Percentiles rank a stretch among this genome's conserved stretches.
These are phyloP conservation scores for Prunus mongolica DNA, from an alignment of 306 rosid species.

Conservation along the genomic window DNA sequence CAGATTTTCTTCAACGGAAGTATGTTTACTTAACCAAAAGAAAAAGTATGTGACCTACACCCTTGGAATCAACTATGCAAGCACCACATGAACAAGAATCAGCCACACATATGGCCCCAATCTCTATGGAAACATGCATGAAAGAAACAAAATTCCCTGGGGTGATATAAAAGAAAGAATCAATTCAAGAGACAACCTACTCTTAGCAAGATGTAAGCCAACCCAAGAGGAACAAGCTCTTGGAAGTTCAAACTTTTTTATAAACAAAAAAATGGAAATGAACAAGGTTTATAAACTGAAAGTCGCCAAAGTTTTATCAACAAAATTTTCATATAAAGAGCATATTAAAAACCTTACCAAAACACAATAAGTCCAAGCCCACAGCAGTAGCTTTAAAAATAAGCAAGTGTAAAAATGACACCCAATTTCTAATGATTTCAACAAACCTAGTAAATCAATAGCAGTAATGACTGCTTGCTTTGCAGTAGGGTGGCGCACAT, in stretches of 20 bases:
- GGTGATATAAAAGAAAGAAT: neutral
- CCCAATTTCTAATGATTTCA: neutral
- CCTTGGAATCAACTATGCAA: neutral
- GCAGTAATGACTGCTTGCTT: slow-evolving; percentile 98
- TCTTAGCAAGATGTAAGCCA: neutral
- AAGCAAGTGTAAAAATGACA: neutral
- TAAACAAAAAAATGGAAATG: neutral
- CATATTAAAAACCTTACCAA: neutral
- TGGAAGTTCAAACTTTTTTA: no score
- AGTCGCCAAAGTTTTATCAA: neutral
- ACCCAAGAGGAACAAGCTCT: neutral
- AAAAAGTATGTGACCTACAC: no score
- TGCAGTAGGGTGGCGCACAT: slow-evolving; percentile 83
- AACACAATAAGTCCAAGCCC: neutral
- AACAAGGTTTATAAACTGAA: neutral
- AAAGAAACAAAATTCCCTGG: neutral
- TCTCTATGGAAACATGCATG: neutral
- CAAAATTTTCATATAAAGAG: neutral
- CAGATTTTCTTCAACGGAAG: no score
- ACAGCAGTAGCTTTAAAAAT: neutral
- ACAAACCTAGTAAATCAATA: slow-evolving; percentile 84
- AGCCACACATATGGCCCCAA: neutral
- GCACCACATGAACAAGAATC: neutral
- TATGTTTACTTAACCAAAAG: no score
- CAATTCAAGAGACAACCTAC: neutral